These are phyloP conservation scores for Rhizophora apiculata DNA, from an alignment of 345 rosid genomes.

Conservation along the genomic window DNA sequence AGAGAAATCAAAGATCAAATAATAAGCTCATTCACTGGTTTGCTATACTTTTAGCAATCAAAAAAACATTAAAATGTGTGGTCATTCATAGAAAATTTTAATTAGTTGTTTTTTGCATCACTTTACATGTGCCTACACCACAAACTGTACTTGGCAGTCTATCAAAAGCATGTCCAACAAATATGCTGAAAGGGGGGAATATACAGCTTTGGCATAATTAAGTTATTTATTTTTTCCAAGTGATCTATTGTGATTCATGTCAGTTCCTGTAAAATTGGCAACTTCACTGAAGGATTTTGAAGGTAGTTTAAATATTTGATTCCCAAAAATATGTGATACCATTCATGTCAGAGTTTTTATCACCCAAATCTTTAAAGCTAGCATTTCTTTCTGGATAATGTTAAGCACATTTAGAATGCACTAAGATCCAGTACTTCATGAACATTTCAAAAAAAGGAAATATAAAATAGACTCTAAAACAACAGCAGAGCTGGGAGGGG, in stretches of 20 bases:
- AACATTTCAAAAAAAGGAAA: no score
- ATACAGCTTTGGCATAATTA: not conserved
- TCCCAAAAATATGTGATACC: no score
- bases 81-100: not conserved
- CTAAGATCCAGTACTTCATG: no score
- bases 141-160: not conserved
- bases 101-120: slow-evolving; percentile 4
- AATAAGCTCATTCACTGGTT: not conserved
- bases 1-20: not conserved
- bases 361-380: no score
- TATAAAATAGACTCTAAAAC: not conserved
- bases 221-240: not conserved
- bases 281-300: not conserved
- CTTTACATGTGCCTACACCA: not conserved
- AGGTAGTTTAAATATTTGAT: not conserved
- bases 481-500: not conserved
- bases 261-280: not conserved
- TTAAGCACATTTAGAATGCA: no score
- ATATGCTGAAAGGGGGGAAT: not conserved
- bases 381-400: no score
- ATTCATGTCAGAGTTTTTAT: no score
- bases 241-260: not conserved
- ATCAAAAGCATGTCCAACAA: slow-evolving; percentile 1
- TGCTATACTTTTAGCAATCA: not conserved
- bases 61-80: not conserved